Base-by-base conservation (phyloP, 345 rosid genomes). In the Brassica rapa region DNA sequence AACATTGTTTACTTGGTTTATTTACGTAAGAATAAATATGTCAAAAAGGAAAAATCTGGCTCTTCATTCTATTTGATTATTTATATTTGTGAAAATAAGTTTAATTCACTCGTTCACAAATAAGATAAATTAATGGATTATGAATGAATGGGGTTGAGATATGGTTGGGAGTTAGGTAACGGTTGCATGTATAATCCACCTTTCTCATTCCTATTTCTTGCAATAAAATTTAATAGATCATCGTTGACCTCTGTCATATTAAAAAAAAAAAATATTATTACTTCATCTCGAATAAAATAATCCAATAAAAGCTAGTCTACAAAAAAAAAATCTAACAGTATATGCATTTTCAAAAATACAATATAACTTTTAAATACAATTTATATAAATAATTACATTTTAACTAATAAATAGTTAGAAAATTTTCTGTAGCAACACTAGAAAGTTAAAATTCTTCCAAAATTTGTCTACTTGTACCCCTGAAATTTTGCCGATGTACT, bases 131-230 rank as follows among this genome's bases (percentile, higher is more conserved):
- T 65, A 74, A 53, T 33, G 64, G 37, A 4, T 53, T 63, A 64
- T 51, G 70, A 73, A 73, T 63, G 69, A 46, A 33, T 53, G 77
- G 64, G 55, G 63, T 65, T 74, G 71, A 55, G 77, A 64, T 65
- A 32, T 65, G 15, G 77, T 53, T 74, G 77, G 25, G 64, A 65
- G 77, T 53, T 74, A 74, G 77, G 71, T 74, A 32, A 53, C 65
- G 62, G 46, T 7, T 62, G 8, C 39, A 51, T 33, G 27, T 73
- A 32, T 41, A 11, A 60, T 72, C 25, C 41, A 4, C 27, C 46
- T 62, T 62, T 73, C 62, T 46, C 32, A 43, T 6, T 29, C 46
- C 10, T 30, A 15, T 72, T 61, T 71, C 53, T 72, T 24, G 32
- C 12, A 70, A 33, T 32, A 32, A 11, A 32, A 32, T 8, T 19